Evolutionary conservation across 345 rosid species (phyloP), one percentile per base, ranked within the genome.

Genomic region (Arabis hirsuta): DNA sequence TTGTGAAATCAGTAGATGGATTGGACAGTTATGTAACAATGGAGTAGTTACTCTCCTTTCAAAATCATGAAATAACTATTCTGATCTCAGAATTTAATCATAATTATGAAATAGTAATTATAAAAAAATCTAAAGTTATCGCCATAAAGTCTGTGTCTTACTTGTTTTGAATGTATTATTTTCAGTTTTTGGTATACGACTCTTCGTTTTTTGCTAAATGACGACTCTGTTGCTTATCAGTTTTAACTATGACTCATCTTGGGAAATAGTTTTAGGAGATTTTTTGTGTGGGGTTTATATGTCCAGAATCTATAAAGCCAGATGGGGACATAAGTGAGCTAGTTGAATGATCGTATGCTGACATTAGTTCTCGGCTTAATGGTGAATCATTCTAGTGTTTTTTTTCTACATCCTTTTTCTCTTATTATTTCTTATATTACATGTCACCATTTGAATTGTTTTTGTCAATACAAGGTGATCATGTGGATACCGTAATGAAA

Each of bases 271-370:
- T n/a, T n/a, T n/a, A 0, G 12, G 12, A 5, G 0, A 19, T 5
- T 34, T n/a, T 16, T 16, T 16, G 16, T 16, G 56, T 56, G 31
- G 46, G 55, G 16, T 46, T 16, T 69, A 24, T 27, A 38, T 70
- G 57, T 48, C 34, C 34, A 52, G n/a, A 53, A 51, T 50, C 4
- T 14, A 61, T 7, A 2, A 29, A 62, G 36, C 46, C 54, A 60
- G 61, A 51, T 60, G 52, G 43, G 43, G 13, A 14, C 14, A 50
- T 50, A 50, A 27, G 16, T 34, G 66, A 69, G 43, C 66, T 71
- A 71, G n/a, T 50, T 48, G 7, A 22, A 22, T 22, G 24, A 22
- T 22, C 24, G 24, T 22, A 22, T 22, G 2, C 24, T 2, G 24
- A 22, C 24, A 22, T 22, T 22, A 22, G 24, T 22, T 22, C 24